Base-by-base conservation (phyloP, 1,284 basidiomycete species). In the Mycena sp. region DNA sequence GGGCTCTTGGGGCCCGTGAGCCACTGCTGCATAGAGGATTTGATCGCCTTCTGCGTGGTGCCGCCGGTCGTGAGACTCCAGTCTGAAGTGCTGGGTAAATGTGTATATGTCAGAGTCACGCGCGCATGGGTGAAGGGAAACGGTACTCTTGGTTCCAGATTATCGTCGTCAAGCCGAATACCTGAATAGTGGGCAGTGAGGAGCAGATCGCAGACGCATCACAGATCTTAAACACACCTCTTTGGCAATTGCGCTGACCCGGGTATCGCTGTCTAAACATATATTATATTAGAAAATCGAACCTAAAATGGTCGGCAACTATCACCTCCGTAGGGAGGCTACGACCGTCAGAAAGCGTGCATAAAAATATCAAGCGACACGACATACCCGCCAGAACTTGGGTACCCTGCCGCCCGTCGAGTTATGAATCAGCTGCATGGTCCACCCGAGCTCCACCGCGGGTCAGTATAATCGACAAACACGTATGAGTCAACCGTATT, bases 381-480 rank as follows among this genome's bases (percentile, higher is more conserved):
- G 14, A 60, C 58, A n/a, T 26, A 60, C 58, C 41, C 92, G 80
- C 91, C 90, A 93, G 78, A 83, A 92, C 60, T 81, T 83, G 19
- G 92, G 88, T 10, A 93, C 69, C 16, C 86, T 85, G 5, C 91
- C 92, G 56, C 88, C 91, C 9, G 92, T 93, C 4, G 89, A 89
- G 73, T 95, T 89, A 72, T 90, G 87, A 67, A 96, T 92, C 68
- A 95, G 80, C 77, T 91, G 83, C 81, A 93, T 88, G 1, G 92
- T 90, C 89, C 90, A 96, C 10, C 91, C 95, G 64, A 96, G 80
- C 82, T 84, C 87, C 21, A 12, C 5, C 35, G 9, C 3, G 4
- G 23, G 3, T 23, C 6, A 16, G 5, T 38, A 45, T 4, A 16
- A 28, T 6, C 6, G 21, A 19, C 14, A 12, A 5, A 26, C 2